Percentiles rank a stretch among this genome's conserved stretches.
Evolutionary conservation across 2,329 filamentous ascomycete genomes (phyloP).

Genomic region (Paraphaeosphaeria sporulosa): DNA sequence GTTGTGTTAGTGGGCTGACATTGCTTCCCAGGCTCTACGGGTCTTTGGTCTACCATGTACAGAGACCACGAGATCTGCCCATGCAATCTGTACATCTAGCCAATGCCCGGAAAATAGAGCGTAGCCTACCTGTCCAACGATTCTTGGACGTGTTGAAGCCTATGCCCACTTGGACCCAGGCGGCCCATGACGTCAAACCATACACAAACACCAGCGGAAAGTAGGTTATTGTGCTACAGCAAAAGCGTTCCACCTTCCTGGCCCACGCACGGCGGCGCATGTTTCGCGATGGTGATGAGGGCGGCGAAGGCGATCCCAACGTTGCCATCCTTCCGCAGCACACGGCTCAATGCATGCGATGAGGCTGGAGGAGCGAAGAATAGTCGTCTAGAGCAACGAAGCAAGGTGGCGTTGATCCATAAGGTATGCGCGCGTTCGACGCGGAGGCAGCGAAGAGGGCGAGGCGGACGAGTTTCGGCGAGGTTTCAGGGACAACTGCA

Average conservation of each 20-base stretch:
- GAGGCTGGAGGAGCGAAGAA: conserved; percentile 16
- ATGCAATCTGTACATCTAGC: background rate
- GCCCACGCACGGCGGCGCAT: conserved; percentile 62
- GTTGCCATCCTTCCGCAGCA: conserved; percentile 45
- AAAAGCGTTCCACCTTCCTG: conserved; percentile 79
- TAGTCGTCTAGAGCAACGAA: conserved; percentile 8
- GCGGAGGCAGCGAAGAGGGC: conserved; percentile 16
- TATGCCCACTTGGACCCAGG: conserved; percentile 83
- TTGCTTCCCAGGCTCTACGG: background rate
- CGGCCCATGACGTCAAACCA: conserved; percentile 87
- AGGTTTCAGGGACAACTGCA: conserved; percentile 31
- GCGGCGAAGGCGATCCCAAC: conserved; percentile 49
- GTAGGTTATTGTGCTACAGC: conserved; percentile 80
- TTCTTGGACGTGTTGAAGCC: conserved; percentile 56
- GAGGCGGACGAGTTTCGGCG: conserved; percentile 21
- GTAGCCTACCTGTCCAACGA: conserved; percentile 45
- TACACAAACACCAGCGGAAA: conserved; percentile 93
- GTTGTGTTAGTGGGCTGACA: conserved; percentile 33
- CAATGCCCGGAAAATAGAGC: conserved; percentile 1
- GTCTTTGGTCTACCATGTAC: background rate
- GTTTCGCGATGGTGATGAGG: conserved; percentile 47
- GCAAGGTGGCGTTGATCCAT: conserved; percentile 25
- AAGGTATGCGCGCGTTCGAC: conserved; percentile 3
- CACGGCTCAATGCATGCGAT: conserved; percentile 36
- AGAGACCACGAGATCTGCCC: background rate